phyloP scores from a whole-genome alignment of 768 basidiomycete species.

The Udeniomyces megalosporus region DNA sequence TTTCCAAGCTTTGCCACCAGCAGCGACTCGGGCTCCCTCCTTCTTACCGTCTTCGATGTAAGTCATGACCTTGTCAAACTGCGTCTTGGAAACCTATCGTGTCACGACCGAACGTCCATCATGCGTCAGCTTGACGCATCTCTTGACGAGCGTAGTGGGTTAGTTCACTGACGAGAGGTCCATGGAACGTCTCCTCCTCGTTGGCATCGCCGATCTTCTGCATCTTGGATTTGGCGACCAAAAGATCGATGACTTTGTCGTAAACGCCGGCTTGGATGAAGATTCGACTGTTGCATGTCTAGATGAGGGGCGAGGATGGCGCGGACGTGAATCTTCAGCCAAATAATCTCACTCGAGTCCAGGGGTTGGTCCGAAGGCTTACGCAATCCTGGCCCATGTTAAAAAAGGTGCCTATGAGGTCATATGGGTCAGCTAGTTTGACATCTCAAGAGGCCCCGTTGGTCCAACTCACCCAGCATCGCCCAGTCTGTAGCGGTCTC shows the following conservation, averaged over 20 bases:
- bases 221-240: constrained; percentile 32
- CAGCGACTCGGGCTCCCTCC: constrained; percentile 31
- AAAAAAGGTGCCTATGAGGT: not conserved
- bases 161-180: constrained; percentile 33
- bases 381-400: not conserved
- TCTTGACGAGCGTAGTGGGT: not conserved
- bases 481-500: constrained; percentile 65
- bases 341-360: not conserved
- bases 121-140: not conserved
- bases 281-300: not conserved
- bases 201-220: constrained; percentile 56
- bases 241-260: constrained; percentile 12
- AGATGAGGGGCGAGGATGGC: no score
- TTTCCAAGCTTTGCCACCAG: not conserved
- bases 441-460: constrained; percentile 44
- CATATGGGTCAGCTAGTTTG: not conserved
- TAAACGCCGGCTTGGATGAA: not conserved
- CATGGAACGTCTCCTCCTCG: constrained; percentile 42
- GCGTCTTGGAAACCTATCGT: constrained; percentile 22
- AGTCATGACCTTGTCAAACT: constrained; percentile 38
- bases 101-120: not conserved
- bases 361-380: not conserved
- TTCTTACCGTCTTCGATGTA: constrained; percentile 62
- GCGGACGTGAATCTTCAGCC: no score
- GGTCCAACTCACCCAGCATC: constrained; percentile 57